A percentile compares a stretch with the other conserved stretches of the same genome.
Evolutionary conservation across 2,329 filamentous ascomycete genomes (phyloP).

Genomic region (Tolypocladium ophioglossoides): DNA sequence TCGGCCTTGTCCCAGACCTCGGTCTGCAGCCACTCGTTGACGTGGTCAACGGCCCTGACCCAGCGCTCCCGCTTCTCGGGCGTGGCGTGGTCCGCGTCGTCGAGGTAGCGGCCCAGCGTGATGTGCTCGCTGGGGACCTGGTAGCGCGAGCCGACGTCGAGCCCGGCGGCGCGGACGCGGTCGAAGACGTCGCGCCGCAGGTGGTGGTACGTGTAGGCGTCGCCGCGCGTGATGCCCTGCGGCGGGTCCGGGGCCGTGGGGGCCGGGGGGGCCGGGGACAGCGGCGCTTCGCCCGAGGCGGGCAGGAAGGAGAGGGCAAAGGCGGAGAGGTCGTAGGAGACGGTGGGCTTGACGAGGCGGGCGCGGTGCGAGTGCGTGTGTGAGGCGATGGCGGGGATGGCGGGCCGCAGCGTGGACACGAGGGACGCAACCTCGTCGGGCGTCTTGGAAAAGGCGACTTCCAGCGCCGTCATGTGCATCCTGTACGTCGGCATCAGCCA

Average conservation of each 20-base stretch:
- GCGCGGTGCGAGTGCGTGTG: constrained; percentile 58
- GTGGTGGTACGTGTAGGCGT: constrained; percentile 81
- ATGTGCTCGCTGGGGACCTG: constrained; percentile 84
- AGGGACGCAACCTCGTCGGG: constrained; percentile 55
- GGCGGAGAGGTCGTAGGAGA: constrained; percentile 78
- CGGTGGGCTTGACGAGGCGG: constrained; percentile 67
- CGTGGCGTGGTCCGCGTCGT: constrained; percentile 50
- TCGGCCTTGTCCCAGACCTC: constrained; percentile 55
- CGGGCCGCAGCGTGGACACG: constrained; percentile 43
- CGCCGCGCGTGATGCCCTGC: constrained; percentile 33
- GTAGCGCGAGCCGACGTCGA: constrained; percentile 70
- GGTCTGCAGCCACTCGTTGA: constrained; percentile 64
- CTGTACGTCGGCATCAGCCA: constrained; percentile 77
- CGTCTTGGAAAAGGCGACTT: constrained; percentile 73
- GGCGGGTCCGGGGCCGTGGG: constrained; percentile 26
- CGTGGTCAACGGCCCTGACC: constrained; percentile 58
- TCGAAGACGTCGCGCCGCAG: constrained; percentile 69
- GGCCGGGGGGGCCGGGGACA: constrained; percentile 27
- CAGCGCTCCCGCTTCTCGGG: constrained; percentile 50
- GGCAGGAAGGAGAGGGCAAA: constrained; percentile 83
- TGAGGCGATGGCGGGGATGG: constrained; percentile 50
- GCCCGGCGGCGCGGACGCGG: constrained; percentile 46
- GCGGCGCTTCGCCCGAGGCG: constrained; percentile 49
- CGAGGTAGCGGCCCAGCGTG: constrained; percentile 74
- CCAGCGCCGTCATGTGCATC: constrained; percentile 78